phyloP scores from a whole-genome alignment of 768 basidiomycete genomes.

The Hebeloma cylindrosporum region DNA sequence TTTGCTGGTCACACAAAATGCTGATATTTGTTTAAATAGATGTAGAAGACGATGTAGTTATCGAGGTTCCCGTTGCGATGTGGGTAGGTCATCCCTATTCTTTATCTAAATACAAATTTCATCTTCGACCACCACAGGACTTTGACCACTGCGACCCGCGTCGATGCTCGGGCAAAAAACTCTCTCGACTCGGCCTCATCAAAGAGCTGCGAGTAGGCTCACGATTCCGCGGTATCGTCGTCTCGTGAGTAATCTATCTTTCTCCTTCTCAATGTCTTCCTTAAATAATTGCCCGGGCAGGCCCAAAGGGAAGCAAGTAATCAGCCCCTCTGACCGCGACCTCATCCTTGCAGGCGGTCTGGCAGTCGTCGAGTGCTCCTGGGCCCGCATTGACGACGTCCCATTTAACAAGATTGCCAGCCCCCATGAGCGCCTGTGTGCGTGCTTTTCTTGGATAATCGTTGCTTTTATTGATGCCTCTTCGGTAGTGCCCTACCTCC shows the following conservation, averaged over 20 bases:
- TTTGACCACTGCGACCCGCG: constrained; percentile 98
- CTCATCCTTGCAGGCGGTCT: constrained; percentile 73
- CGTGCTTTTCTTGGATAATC: constrained; percentile 36
- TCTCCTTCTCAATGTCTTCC: background rate
- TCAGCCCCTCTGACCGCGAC: constrained; percentile 84
- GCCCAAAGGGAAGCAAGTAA: constrained; percentile 76
- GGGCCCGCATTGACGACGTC: constrained; percentile 94
- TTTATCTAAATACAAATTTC: background rate
- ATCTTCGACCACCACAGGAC: constrained; percentile 55
- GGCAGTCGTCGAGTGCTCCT: constrained; percentile 98
- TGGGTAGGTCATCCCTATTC: constrained; percentile 65
- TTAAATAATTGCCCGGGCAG: constrained; percentile 11
- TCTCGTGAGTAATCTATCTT: constrained; percentile 65
- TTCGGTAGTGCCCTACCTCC: constrained; percentile 81
- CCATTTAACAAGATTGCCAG: constrained; percentile 93
- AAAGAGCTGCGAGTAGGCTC: constrained; percentile 80
- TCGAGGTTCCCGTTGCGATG: constrained; percentile 87
- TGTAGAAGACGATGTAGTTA: constrained; percentile 16
- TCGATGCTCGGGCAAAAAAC: constrained; percentile 80
- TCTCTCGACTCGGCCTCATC: constrained; percentile 82
- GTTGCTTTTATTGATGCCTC: background rate
- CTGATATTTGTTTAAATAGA: background rate
- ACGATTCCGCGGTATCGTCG: constrained; percentile 87
- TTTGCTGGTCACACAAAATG: too few species aligned
- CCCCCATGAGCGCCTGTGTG: constrained; percentile 88